Percentiles rank a stretch among this genome's conserved stretches.
Conservation (phyloP, 2,329 filamentous ascomycete species). For the Stagonosporopsis vannaccii region DNA sequence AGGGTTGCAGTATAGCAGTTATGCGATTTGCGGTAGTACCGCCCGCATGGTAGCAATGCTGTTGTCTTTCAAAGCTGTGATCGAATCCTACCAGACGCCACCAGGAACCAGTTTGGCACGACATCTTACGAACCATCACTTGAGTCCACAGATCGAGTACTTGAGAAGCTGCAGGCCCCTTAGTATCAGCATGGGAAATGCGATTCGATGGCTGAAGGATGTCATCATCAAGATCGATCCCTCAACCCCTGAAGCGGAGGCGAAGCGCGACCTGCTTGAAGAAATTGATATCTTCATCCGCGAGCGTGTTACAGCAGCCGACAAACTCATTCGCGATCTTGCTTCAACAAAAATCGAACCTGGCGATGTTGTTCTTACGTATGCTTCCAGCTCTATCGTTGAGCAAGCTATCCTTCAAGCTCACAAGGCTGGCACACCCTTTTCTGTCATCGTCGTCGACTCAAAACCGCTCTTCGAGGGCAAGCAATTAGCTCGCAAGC, state of each 20-base stretch:
- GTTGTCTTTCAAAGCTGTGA: constrained; percentile 88
- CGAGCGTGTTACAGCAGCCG: constrained; percentile 87
- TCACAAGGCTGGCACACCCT: constrained; percentile 71
- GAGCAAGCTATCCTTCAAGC: constrained; percentile 82
- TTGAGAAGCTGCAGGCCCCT: constrained; percentile 93
- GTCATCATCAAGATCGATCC: constrained; percentile 91
- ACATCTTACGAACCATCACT: constrained; percentile 87
- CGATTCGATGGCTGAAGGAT: constrained; percentile 92
- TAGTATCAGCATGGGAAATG: constrained; percentile 96
- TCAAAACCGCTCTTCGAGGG: constrained; percentile 74
- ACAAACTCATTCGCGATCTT: constrained; percentile 81
- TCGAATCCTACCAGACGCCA: constrained; percentile 91
- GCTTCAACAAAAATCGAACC: constrained; percentile 78
- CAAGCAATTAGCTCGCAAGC: constrained; percentile 72
- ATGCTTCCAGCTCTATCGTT: constrained; percentile 84
- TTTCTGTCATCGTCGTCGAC: constrained; percentile 86
- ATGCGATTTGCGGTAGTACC: constrained; percentile 87
- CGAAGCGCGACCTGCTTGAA: constrained; percentile 78
- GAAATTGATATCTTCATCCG: constrained; percentile 89
- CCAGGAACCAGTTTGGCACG: constrained; percentile 83
- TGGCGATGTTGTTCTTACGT: constrained; percentile 85
- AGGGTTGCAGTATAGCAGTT: constrained; percentile 89
- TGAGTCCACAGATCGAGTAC: constrained; percentile 95
- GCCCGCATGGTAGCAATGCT: constrained; percentile 87
- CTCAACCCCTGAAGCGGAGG: constrained; percentile 79